A percentile compares a stretch with the other conserved stretches of the same genome.
Evolutionary conservation across 345 rosid genomes (phyloP).

Genomic region (Syzygium aromaticum): DNA sequence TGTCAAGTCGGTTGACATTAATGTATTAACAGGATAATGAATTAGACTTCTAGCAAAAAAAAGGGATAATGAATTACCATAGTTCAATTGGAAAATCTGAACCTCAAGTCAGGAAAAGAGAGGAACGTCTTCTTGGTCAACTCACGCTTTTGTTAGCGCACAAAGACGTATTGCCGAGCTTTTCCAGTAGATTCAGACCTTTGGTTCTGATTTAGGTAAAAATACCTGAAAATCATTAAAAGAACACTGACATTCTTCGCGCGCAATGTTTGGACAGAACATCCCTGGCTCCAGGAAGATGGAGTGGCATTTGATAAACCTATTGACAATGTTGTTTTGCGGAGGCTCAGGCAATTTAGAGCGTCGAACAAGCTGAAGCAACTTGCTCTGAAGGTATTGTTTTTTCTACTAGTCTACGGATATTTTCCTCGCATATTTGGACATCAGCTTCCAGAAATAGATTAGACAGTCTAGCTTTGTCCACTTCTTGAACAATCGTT

Average conservation of each 20-base stretch:
- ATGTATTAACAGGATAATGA: not conserved
- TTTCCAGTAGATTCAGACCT: not conserved
- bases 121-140: not conserved
- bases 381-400: constrained; percentile 81
- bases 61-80: too few species aligned
- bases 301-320: constrained; percentile 58
- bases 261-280: constrained; percentile 30
- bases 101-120: not conserved
- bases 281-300: constrained; percentile 72
- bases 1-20: not conserved
- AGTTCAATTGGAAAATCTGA: not conserved
- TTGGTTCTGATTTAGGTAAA: not conserved
- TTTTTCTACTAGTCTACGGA: not conserved
- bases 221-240: not conserved
- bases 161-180: not conserved
- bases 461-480: not conserved
- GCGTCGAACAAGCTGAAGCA: constrained; percentile 88
- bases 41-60: too few species aligned
- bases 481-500: not conserved
- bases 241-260: not conserved
- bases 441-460: not conserved
- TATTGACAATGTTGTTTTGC: constrained; percentile 66
- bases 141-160: not conserved
- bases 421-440: not conserved
- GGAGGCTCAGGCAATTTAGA: constrained; percentile 81